Conservation (phyloP, 768 basidiomycete genomes). For the Boletellus emodensis region DNA sequence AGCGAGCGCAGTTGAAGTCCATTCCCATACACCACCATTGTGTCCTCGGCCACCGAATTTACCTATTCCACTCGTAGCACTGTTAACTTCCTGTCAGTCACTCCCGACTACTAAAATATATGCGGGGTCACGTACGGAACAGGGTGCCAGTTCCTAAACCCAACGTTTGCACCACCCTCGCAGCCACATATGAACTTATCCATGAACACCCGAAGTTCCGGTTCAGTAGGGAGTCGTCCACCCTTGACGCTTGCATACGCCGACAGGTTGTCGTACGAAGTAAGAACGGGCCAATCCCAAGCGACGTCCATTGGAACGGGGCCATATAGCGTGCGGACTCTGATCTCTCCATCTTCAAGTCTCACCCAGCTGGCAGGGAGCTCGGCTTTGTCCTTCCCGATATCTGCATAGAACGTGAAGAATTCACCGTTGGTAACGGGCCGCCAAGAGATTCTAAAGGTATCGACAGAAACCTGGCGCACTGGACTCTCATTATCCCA, state of each 20-base stretch:
- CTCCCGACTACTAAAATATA: not conserved
- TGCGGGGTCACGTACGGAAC: constrained; percentile 59
- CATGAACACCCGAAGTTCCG: constrained; percentile 78
- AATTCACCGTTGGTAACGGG: constrained; percentile 91
- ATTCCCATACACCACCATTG: constrained; percentile 98
- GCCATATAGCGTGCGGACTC: constrained; percentile 87
- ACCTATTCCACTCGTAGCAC: constrained; percentile 64
- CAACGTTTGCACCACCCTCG: constrained; percentile 75
- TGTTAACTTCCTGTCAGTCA: constrained; percentile 25
- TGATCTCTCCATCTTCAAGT: constrained; percentile 10
- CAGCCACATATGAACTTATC: constrained; percentile 71
- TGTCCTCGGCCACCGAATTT: constrained; percentile 54
- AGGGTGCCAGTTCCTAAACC: constrained; percentile 93
- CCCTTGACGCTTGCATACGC: constrained; percentile 82
- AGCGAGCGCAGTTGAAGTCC: constrained; percentile 82
- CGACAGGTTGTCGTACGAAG: constrained; percentile 73
- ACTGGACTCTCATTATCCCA: constrained; percentile 94
- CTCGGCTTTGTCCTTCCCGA: constrained; percentile 40
- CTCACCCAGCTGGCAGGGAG: constrained; percentile 29
- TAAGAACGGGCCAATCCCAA: constrained; percentile 80
- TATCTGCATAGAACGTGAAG: constrained; percentile 53
- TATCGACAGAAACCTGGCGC: constrained; percentile 51
- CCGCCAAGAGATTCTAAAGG: constrained; percentile 79
- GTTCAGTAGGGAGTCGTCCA: constrained; percentile 90
- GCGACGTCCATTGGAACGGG: constrained; percentile 75